Evolutionary conservation across 2,329 filamentous ascomycete species (phyloP), one percentile per base, ranked within the genome.

Genomic region (Phyllachora maydis): DNA sequence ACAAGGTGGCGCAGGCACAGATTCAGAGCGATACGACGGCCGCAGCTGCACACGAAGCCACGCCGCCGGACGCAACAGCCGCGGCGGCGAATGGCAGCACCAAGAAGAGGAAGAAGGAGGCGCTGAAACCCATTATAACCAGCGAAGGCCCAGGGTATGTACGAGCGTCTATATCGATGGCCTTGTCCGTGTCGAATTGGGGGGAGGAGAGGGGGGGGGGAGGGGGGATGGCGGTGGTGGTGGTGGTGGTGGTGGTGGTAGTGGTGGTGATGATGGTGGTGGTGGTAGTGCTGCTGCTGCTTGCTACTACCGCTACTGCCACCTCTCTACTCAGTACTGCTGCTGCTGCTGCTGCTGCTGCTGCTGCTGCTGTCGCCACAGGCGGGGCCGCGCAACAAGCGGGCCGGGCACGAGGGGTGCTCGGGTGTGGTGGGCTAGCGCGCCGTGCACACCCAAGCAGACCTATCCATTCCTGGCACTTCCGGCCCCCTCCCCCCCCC

Each of bases 41-140:
- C n/a, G n/a, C n/a, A n/a, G n/a, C n/a, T n/a, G n/a, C n/a, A n/a
- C n/a, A n/a, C n/a, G n/a, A n/a, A n/a, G n/a, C n/a, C n/a, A n/a
- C n/a, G n/a, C n/a, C n/a, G n/a, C n/a, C n/a, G 12, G 20, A 22
- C 8, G 20, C 15, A 11, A 22, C 20, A 19, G 18, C 16, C 6
- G 21, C 32, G 7, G 38, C 38, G 26, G 37, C 36, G 17, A 36
- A 30, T 28, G 35, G 33, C 13, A 29, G 30, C 15, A 24, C 42
- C 32, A 78, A 76, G 59, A 79, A 79, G 59, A 62, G 71, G 41
- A 71, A 73, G 55, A 79, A 79, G 59, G 68, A 72, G 19, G 61
- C 59, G 25, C 51, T 77, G 35, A 76, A 77, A 50, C 74, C 74
- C 38, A 78, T 79, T 41, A 73, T 79, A 47, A 79, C 72, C 19